These are phyloP conservation scores for Asclepias syriaca DNA, from an alignment of 257 asterid genomes.

Conservation along the genomic window DNA sequence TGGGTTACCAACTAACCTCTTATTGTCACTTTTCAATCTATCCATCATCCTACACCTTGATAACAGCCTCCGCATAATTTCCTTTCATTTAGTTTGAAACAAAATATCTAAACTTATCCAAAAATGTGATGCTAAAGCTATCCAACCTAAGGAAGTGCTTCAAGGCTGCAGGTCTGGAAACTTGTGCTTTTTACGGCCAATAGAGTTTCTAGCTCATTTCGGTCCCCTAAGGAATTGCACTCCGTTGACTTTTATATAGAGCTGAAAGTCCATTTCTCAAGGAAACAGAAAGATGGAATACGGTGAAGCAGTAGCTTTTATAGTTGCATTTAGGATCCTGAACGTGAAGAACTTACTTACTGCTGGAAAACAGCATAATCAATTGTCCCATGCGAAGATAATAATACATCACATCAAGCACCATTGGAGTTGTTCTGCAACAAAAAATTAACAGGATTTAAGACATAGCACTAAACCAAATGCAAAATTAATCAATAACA, in stretches of 20 bases:
- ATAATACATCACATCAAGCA: conserved; percentile 24
- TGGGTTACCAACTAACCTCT: neutral
- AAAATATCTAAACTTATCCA: neutral
- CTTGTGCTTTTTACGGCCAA: neutral
- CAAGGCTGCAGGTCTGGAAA: neutral
- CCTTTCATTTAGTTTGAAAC: neutral
- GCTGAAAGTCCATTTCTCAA: no score
- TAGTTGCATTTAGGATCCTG: neutral
- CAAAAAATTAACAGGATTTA: neutral
- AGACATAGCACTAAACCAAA: conserved; percentile 15
- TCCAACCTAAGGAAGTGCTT: neutral
- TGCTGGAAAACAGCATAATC: conserved; percentile 11
- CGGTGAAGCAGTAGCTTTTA: neutral
- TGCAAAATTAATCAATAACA: neutral
- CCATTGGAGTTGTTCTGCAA: conserved; percentile 46
- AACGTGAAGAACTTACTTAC: neutral
- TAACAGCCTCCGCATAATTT: neutral
- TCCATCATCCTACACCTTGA: neutral
- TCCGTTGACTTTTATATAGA: neutral
- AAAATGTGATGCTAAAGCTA: neutral
- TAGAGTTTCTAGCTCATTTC: neutral
- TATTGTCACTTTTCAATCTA: neutral
- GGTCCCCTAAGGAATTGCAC: neutral
- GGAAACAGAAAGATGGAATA: neutral
- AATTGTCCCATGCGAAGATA: conserved; percentile 7